Conservation (phyloP, 495 filamentous ascomycete genomes). For the Filosporella fistucella region DNA sequence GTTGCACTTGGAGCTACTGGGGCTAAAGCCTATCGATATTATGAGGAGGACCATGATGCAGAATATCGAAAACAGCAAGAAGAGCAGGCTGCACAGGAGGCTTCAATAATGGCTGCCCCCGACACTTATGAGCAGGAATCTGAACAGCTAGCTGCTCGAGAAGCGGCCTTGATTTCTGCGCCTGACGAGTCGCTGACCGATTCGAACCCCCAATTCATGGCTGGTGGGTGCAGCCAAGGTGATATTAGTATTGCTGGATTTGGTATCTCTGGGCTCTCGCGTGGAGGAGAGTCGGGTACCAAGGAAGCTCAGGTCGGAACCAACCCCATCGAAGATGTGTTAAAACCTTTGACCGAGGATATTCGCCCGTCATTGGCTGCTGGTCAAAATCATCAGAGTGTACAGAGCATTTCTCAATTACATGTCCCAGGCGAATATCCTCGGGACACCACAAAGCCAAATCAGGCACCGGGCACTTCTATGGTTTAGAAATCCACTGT, state of each 20-base stretch:
- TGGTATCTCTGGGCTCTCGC: no score
- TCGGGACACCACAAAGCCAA: no score
- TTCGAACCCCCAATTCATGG: slow-evolving; percentile 11
- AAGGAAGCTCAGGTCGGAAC: slow-evolving; percentile 3
- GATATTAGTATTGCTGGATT: no score
- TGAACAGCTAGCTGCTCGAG: slow-evolving; percentile 7
- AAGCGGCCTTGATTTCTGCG: slow-evolving; percentile 12
- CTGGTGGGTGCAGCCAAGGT: slow-evolving; percentile 15
- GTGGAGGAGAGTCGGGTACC: no score
- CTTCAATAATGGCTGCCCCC: slow-evolving; percentile 10
- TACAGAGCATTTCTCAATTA: slow-evolving; percentile 29
- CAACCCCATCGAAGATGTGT: background rate
- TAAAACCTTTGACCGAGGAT: background rate
- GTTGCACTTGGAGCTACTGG: slow-evolving; percentile 10
- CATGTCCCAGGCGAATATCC: slow-evolving; percentile 58
- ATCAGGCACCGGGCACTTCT: no score
- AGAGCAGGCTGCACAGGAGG: slow-evolving; percentile 12
- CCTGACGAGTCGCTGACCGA: background rate
- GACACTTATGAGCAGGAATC: slow-evolving; percentile 11
- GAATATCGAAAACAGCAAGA: slow-evolving; percentile 5
- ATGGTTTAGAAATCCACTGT: no score
- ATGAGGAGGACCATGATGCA: slow-evolving; percentile 4
- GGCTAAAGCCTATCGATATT: slow-evolving; percentile 10
- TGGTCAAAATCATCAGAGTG: slow-evolving; percentile 19
- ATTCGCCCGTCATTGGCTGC: slow-evolving; percentile 4